phyloP scores from a whole-genome alignment of 176 grass and related monocot genomes.

The Tuctoria greenei region DNA sequence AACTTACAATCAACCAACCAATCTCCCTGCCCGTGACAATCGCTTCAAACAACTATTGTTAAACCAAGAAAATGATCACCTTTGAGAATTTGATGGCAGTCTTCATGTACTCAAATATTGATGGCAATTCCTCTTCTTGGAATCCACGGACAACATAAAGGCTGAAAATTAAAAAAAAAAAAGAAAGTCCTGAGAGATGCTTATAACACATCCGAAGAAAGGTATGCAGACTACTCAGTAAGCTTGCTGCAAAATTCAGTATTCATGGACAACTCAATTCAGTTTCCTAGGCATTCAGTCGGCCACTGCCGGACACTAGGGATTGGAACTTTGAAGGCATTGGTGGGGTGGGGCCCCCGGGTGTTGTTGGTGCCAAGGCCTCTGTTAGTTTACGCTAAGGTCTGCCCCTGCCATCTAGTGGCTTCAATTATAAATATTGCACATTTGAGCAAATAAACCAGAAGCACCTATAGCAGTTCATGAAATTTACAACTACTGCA shows the following conservation, averaged over 20 bases:
- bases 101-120: conserved; percentile 67
- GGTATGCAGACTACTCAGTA: not conserved
- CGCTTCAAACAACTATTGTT: conserved; percentile 23
- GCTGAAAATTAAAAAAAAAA: conserved; percentile 42
- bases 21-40: not conserved
- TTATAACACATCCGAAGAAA: not conserved
- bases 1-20: no score
- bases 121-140: conserved; percentile 56
- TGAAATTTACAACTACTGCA: no score
- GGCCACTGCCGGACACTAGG: no score
- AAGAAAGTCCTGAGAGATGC: not conserved
- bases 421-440: not conserved
- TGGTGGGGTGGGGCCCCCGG: no score
- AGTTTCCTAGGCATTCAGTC: no score
- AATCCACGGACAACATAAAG: conserved; percentile 44
- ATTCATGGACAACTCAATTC: not conserved
- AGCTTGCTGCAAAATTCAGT: not conserved
- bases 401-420: no score
- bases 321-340: no score
- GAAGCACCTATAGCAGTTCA: not conserved
- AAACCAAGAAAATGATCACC: conserved; percentile 22
- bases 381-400: no score
- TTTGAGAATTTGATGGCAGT: conserved; percentile 58
- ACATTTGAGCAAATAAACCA: conserved; percentile 1
- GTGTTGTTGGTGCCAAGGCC: no score